Conservation (phyloP, 768 basidiomycete species). For the Amanita fuliginea region DNA sequence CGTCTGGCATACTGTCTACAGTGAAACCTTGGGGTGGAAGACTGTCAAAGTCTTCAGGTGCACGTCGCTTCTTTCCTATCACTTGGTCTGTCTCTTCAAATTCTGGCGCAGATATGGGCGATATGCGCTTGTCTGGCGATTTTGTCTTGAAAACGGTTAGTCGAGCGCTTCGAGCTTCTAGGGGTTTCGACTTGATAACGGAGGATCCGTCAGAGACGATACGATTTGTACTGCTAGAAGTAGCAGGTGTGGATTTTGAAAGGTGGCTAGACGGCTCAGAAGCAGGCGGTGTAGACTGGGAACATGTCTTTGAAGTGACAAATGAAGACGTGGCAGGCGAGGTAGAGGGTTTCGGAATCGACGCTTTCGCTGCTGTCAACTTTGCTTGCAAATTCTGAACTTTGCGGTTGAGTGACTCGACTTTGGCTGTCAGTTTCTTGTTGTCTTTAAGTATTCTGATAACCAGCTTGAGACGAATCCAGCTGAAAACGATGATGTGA, state of each 20-base stretch:
- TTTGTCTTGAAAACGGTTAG: constrained; percentile 38
- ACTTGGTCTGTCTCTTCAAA: constrained; percentile 1
- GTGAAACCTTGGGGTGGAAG: constrained; percentile 60
- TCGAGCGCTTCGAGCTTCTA: constrained; percentile 30
- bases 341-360: constrained; percentile 7
- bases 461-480: constrained; percentile 4
- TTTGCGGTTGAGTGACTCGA: constrained; percentile 64
- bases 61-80: constrained; percentile 61
- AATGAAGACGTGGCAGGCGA: constrained; percentile 6
- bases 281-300: constrained; percentile 19
- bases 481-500: not conserved
- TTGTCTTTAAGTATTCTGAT: constrained; percentile 67
- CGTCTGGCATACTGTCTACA: constrained; percentile 36
- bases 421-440: constrained; percentile 61
- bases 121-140: constrained; percentile 32
- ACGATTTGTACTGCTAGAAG: constrained; percentile 16
- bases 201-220: constrained; percentile 35
- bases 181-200: constrained; percentile 38
- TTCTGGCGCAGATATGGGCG: constrained; percentile 22
- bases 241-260: constrained; percentile 9
- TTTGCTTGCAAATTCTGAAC: constrained; percentile 63
- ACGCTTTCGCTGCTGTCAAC: constrained; percentile 40
- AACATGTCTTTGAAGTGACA: constrained; percentile 11
- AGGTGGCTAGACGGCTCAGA: constrained; percentile 10
- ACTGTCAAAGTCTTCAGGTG: constrained; percentile 61